Evolutionary conservation across 148 eudicot genomes (phyloP).

Genomic region (Drosera capensis): DNA sequence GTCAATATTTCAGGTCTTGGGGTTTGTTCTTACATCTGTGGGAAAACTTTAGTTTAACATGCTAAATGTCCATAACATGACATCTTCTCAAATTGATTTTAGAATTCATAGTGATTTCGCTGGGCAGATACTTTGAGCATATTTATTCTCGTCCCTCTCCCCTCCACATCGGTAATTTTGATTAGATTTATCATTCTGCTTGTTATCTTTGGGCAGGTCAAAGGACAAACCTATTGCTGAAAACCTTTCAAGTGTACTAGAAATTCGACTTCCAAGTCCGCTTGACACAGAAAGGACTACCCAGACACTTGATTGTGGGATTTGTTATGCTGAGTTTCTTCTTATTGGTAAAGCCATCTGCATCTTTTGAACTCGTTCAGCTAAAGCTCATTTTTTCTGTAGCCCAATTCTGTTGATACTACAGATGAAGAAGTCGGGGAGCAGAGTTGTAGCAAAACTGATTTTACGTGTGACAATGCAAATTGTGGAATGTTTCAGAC

Average conservation of each 20-base stretch:
- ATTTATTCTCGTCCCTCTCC: not conserved
- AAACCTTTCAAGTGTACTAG: constrained; percentile 27
- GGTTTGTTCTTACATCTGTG: too few relatives aligned
- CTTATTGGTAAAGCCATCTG: constrained; percentile 24
- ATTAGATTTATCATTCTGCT: too few relatives aligned
- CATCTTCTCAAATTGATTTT: too few relatives aligned
- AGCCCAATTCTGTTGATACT: not conserved
- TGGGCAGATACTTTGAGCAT: too few relatives aligned
- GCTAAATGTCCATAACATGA: too few relatives aligned
- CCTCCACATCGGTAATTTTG: too few relatives aligned
- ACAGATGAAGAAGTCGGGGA: constrained; percentile 45
- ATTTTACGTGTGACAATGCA: constrained; percentile 41
- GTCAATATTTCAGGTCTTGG: too few relatives aligned
- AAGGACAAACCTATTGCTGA: constrained; percentile 23
- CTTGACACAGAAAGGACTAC: constrained; percentile 17
- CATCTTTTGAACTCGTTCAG: not conserved
- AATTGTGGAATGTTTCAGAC: constrained; percentile 20
- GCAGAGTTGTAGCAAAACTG: constrained; percentile 40
- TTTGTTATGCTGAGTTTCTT: constrained; percentile 49
- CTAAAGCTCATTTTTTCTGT: not conserved
- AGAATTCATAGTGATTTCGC: too few relatives aligned
- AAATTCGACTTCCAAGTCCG: constrained; percentile 29
- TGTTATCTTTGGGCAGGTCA: constrained; percentile 14
- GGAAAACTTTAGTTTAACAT: too few relatives aligned
- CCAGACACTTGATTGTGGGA: constrained; percentile 40